phyloP scores from a whole-genome alignment of 768 basidiomycete genomes.

The Amanita pallidorosea region DNA sequence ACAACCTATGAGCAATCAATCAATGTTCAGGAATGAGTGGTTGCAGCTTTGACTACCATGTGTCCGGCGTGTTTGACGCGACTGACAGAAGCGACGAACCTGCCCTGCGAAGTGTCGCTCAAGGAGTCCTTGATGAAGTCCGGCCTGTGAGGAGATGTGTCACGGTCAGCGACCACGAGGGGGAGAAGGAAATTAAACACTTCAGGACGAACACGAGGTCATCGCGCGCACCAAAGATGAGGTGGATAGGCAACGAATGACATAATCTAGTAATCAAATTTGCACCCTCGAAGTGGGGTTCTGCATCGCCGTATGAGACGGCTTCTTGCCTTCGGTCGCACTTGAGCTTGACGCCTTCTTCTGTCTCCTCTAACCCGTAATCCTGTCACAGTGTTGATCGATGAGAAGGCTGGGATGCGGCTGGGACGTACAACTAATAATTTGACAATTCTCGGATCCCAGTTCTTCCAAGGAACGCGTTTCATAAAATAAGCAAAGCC shows the following conservation, averaged over 20 bases:
- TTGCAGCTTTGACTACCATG: slow-evolving; percentile 20
- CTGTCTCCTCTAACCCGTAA: slow-evolving; percentile 21
- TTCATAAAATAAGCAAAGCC: slow-evolving; percentile 32
- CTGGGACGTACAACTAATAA: slow-evolving; percentile 24
- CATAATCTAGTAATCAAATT: slow-evolving; percentile 22
- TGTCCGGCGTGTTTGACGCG: slow-evolving; percentile 35
- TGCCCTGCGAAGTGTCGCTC: slow-evolving; percentile 27
- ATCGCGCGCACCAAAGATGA: slow-evolving; percentile 36
- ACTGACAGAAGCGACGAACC: slow-evolving; percentile 29
- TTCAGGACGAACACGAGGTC: slow-evolving; percentile 29
- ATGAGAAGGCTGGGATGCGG: background rate
- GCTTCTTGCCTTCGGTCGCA: slow-evolving; percentile 36
- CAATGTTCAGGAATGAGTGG: background rate
- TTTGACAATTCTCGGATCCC: slow-evolving; percentile 30
- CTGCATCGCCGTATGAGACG: slow-evolving; percentile 29
- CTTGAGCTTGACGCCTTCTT: slow-evolving; percentile 21
- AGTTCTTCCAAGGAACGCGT: slow-evolving; percentile 33
- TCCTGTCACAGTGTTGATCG: slow-evolving; percentile 16
- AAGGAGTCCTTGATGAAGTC: slow-evolving; percentile 34
- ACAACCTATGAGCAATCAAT: slow-evolving; percentile 21
- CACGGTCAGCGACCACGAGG: background rate
- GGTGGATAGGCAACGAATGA: slow-evolving; percentile 27
- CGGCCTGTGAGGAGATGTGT: slow-evolving; percentile 17
- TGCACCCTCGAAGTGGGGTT: slow-evolving; percentile 32
- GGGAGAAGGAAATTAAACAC: background rate